Evolutionary conservation across 176 grass and related monocot species (phyloP), one percentile per base, ranked within the genome.

Genomic region (Elymus sibiricus): DNA sequence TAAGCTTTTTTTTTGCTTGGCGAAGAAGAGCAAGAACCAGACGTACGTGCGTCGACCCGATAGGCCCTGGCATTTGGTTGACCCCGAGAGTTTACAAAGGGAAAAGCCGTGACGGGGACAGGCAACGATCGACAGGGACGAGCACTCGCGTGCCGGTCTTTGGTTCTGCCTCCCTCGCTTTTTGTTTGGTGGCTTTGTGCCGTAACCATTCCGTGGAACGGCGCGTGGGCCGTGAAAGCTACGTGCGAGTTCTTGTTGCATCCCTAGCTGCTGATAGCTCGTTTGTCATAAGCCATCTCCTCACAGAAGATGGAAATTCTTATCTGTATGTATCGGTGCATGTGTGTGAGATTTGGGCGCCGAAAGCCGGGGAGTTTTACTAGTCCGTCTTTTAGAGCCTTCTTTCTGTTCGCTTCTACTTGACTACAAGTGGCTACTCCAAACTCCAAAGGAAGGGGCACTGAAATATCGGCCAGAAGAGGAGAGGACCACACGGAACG

Each of bases 401-500:
- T 47, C 22, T 55, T 77, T 68, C 25, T 25, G 60, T 37, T 6
- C 9, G 46, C 51, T 67, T 28, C 40, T 26, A 27, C 24, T 67
- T 85, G 44, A 62, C 27, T 25, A 51, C 38, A 34, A 64, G 58
- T 21, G 21, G 24, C 22, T 47, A 37, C 26, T n/a, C n/a, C n/a
- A n/a, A n/a, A 22, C 16, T 53, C 16, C 49, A 17, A 66, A 7
- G 60, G 40, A 85, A 62, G 51, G 6, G 37, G n/a, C 61, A 7
- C 21, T 40, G 26, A 71, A 49, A 88, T 39, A 64, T 40, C 15
- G 84, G 35, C 27, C 5, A 34, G 76, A 80, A 74, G 32, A 79
- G 70, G 78, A 74, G 32, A 79, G 70, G 78, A 64, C 87, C 84
- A 89, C 89, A 84, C 62, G 69, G 65, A 82, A 70, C 19, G 60